Base-by-base conservation (phyloP, 208 protist species). In the Leptomonas pyrrhocoris region DNA sequence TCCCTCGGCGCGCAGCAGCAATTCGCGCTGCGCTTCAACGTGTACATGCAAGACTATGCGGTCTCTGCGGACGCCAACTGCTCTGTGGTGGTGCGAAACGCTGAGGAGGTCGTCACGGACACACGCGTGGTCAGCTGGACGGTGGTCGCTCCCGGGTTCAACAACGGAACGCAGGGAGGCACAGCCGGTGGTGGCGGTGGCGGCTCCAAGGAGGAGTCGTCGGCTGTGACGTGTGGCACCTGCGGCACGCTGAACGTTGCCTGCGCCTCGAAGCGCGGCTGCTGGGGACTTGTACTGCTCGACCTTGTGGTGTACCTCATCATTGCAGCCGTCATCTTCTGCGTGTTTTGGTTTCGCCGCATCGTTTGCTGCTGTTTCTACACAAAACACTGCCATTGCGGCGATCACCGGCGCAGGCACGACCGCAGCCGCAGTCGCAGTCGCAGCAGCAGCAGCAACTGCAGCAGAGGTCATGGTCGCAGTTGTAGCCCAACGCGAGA, bases 141-240 rank as follows among this genome's bases (percentile, higher is more conserved):
- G n/a, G 76, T 85, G 1, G 61, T 56, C 12, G n/a, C 57, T 12
- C 62, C 74, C 28, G 54, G 40, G 21, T 75, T 60, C 43, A 81
- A 55, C 30, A 88, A 89, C 73, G 88, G 85, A 9, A 82, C 88
- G 38, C 88, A 94, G 64, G 88, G 80, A 54, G 80, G 68, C 15
- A 71, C 56, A 4, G 61, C 51, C 18, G 56, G 63, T 31, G 25
- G 8, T 28, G 27, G 27, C 45, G 62, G 45, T 19, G 31, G 31
- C 31, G 42, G 34, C 56, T 34, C 49, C 18, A 50, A 34, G 2
- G 61, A 68, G 51, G 63, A 60, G 38, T 42, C 53, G 15, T 68
- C 71, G 0, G 59, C 65, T 4, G 46, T 46, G 31, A 60, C 34
- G 49, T 86, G 81, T 51, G 23, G 5, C 45, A 38, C n/a, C 11